Evolutionary conservation across 2,329 filamentous ascomycete species (phyloP), one percentile per base, ranked within the genome.

Genomic region (Exophiala lecanii-corni): DNA sequence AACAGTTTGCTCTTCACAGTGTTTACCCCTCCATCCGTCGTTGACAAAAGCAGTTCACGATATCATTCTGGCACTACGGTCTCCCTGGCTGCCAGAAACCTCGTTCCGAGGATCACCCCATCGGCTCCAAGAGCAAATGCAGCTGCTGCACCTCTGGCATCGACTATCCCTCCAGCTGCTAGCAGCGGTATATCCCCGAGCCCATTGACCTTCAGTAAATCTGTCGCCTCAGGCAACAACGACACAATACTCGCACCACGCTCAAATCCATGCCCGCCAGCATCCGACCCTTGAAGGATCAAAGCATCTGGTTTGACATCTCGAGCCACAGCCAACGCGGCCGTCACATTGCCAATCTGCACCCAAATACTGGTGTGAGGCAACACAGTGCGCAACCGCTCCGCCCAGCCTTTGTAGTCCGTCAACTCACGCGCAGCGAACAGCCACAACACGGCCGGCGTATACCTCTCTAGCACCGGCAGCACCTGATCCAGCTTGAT

Each of bases 21-120:
- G 20, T 49, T 67, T 21, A 65, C 56, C 0, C 73, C 76, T 0
- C 75, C 75, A 55, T 79, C 75, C 0, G 45, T 60, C 1, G 68
- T 69, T 2, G 63, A 54, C 1, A 78, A 41, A 0, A 78, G 60
- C 36, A 70, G 71, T 6, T 67, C 47, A 47, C 63, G 65, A 50
- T 78, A 78, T 0, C 73, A 74, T 19, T 57, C 57, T 13, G 78
- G 65, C 3, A 43, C 28, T 5, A 28, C 33, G 3, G 72, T 68
- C 55, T 78, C 74, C 0, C 54, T 56, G 2, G 64, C 58, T 1
- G 77, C 77, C 0, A 84, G 68, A 43, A 82, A 81, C 4, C 79
- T 70, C 1, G 82, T 85, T 0, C 82, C 82, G 68, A 85, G 70
- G 0, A 70, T 75, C 0, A 72, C 69, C 0, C 76, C 81, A 0